phyloP scores from a whole-genome alignment of 106 monocot genomes.

The Acorus calamus region DNA sequence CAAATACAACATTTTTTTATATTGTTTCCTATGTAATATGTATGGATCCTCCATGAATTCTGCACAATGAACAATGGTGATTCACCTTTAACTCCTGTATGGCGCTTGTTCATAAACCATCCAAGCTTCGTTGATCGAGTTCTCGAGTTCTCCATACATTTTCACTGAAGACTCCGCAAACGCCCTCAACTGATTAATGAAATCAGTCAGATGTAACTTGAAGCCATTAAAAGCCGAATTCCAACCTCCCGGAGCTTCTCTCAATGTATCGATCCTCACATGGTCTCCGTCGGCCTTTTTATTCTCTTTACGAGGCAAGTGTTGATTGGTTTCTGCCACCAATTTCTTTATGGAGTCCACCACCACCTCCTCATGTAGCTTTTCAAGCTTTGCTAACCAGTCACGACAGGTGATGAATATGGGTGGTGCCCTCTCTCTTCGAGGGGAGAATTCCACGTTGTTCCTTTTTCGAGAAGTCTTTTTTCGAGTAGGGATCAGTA shows the following conservation, averaged over 20 bases:
- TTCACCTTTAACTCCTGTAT: too few relatives aligned
- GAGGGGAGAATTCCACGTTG: constrained; percentile 24
- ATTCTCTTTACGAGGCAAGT: constrained; percentile 41
- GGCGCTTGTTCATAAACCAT: constrained; percentile 20
- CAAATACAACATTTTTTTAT: too few relatives aligned
- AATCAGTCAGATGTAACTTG: constrained; percentile 32
- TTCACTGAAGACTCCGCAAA: constrained; percentile 49
- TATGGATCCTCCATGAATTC: too few relatives aligned
- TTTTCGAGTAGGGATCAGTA: constrained; percentile 19
- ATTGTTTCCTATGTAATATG: too few relatives aligned
- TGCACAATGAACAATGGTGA: too few relatives aligned
- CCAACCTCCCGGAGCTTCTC: constrained; percentile 23
- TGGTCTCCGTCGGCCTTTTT: too few relatives aligned
- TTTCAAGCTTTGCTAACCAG: constrained; percentile 45
- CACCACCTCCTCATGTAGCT: constrained; percentile 38
- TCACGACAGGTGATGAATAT: constrained; percentile 71
- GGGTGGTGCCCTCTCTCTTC: constrained; percentile 41
- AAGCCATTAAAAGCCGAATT: constrained; percentile 37
- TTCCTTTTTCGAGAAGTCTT: constrained; percentile 23
- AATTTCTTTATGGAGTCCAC: constrained; percentile 55
- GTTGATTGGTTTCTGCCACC: constrained; percentile 15
- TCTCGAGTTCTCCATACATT: constrained; percentile 44
- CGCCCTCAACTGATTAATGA: constrained; percentile 39
- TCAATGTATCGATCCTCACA: too few relatives aligned
- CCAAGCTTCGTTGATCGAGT: constrained; percentile 17